Conservation (phyloP, 352 stramenopile genomes). For the Pythium sukuiense region DNA sequence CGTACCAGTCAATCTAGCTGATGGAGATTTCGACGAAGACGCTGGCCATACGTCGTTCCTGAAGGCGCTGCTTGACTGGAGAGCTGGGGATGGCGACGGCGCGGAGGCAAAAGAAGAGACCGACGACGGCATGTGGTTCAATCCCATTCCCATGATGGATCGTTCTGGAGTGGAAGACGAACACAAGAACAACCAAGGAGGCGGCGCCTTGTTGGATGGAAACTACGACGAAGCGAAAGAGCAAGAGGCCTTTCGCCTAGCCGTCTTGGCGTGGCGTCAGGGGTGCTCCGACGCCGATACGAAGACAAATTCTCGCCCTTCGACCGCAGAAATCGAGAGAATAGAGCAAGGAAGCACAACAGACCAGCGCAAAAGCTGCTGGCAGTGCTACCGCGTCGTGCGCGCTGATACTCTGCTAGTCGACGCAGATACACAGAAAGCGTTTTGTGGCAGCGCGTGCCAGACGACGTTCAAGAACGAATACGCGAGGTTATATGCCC, state of each 20-base stretch:
- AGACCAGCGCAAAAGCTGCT: conserved; percentile 63
- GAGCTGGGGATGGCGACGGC: conserved; percentile 37
- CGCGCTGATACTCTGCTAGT: conserved; percentile 39
- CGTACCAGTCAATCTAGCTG: conserved; percentile 68
- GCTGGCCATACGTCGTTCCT: conserved; percentile 74
- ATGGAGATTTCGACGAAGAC: conserved; percentile 78
- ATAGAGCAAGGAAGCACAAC: conserved; percentile 49
- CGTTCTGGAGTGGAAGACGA: conserved; percentile 2
- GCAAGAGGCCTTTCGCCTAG: conserved; percentile 60
- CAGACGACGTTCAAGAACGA: conserved; percentile 42
- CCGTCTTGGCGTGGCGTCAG: conserved; percentile 60
- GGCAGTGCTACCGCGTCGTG: conserved; percentile 77
- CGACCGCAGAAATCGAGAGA: conserved; percentile 28
- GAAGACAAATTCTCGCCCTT: conserved; percentile 14
- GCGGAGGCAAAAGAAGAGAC: conserved; percentile 24
- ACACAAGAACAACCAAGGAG: conserved; percentile 12
- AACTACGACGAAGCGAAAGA: conserved; percentile 72
- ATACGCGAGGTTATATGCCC: conserved; percentile 58
- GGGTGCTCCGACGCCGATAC: conserved; percentile 9
- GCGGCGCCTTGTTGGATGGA: conserved; percentile 53
- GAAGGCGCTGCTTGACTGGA: conserved; percentile 79
- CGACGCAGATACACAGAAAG: conserved; percentile 46
- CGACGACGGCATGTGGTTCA: conserved; percentile 59
- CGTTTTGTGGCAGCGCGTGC: conserved; percentile 54
- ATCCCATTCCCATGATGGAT: conserved; percentile 37